Conservation (phyloP, 2,329 filamentous ascomycete species). For the Penicillium sp. region DNA sequence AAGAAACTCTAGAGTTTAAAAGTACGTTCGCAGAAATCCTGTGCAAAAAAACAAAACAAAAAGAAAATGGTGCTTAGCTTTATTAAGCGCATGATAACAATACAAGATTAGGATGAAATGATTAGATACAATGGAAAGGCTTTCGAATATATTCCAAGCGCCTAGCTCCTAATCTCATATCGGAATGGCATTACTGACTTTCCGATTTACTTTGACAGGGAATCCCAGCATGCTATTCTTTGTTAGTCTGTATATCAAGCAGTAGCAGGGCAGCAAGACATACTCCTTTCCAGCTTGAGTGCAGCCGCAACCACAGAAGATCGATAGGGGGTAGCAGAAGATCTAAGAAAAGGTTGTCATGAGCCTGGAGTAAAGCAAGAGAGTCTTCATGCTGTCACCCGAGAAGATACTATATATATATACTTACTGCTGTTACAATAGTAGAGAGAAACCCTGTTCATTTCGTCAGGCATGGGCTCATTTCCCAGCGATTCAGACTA, state of each 20-base stretch:
- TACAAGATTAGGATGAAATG: neutral
- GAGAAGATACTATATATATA: neutral
- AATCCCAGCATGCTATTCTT: slow-evolving; percentile 49
- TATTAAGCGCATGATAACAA: neutral
- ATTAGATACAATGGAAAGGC: neutral
- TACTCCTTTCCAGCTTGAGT: slow-evolving; percentile 57
- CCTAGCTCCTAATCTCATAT: slow-evolving; percentile 35
- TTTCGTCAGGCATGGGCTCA: neutral
- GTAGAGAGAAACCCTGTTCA: slow-evolving; percentile 46
- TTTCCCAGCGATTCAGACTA: neutral
- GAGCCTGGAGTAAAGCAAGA: slow-evolving; percentile 2
- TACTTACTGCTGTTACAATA: slow-evolving; percentile 51
- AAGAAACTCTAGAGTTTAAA: neutral
- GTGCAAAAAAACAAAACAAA: neutral
- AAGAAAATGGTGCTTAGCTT: neutral
- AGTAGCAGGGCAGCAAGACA: slow-evolving; percentile 20
- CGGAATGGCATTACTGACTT: slow-evolving; percentile 53
- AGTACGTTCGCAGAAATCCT: neutral
- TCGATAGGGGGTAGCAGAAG: slow-evolving; percentile 55
- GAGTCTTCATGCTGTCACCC: neutral
- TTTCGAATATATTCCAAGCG: neutral
- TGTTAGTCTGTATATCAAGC: slow-evolving; percentile 20
- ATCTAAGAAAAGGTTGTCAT: slow-evolving; percentile 37
- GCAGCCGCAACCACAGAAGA: slow-evolving; percentile 58
- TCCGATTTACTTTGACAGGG: slow-evolving; percentile 54